phyloP scores from a whole-genome alignment of 2,329 filamentous ascomycete genomes.

The Microdochium trichocladiopsis region DNA sequence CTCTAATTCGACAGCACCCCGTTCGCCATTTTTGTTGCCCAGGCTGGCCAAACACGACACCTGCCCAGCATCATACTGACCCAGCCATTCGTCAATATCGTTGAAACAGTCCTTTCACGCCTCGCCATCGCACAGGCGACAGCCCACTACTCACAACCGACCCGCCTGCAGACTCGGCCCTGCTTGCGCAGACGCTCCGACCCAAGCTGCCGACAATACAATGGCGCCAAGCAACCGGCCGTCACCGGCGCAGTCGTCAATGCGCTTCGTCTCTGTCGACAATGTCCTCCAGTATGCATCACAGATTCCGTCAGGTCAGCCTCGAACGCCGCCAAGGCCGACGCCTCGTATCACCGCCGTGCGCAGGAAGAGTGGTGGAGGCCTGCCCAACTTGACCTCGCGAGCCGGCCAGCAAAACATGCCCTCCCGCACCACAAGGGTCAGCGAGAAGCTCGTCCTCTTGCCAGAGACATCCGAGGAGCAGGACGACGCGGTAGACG shows the following conservation, averaged over 20 bases:
- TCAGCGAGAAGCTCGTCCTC: conserved; percentile 94
- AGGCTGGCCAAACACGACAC: neutral
- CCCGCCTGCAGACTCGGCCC: neutral
- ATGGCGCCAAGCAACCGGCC: neutral
- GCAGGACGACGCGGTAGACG: conserved; percentile 48
- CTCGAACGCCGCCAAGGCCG: conserved; percentile 59
- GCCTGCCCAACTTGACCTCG: conserved; percentile 32
- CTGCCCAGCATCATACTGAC: neutral
- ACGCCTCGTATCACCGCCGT: conserved; percentile 34
- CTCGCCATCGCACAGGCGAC: neutral
- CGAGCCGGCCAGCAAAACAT: conserved; percentile 51
- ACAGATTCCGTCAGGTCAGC: conserved; percentile 91
- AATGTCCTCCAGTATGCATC: conserved; percentile 91
- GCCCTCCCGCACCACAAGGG: conserved; percentile 83
- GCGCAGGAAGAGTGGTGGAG: conserved; percentile 36
- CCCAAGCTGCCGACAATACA: neutral
- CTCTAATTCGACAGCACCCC: neutral
- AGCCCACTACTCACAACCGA: neutral
- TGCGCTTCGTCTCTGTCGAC: conserved; percentile 82
- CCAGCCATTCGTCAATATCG: neutral
- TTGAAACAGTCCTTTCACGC: too few species aligned
- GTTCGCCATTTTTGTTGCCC: neutral
- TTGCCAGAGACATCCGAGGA: conserved; percentile 72
- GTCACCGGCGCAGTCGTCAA: conserved; percentile 29
- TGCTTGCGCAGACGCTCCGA: neutral